These are phyloP conservation scores for Colletotrichum lupini DNA, from an alignment of 2,329 filamentous ascomycete genomes.

Conservation along the genomic window DNA sequence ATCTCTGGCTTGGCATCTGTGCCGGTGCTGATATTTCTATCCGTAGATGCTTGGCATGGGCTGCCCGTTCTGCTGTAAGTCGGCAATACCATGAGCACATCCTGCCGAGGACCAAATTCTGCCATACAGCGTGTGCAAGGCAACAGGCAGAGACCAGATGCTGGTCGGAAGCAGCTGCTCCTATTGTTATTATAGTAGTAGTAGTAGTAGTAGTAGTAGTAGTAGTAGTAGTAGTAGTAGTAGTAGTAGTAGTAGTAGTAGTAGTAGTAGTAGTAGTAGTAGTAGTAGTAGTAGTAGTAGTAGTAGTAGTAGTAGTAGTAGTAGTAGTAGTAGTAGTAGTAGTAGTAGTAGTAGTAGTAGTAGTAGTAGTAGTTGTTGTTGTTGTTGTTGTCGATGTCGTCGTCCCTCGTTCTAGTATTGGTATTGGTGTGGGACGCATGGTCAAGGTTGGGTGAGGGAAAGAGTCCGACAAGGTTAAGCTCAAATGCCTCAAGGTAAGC, in stretches of 20 bases:
- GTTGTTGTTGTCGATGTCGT: not conserved
- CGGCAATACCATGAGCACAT: not conserved
- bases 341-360: no score
- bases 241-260: no score
- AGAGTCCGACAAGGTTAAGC: conserved; percentile 10
- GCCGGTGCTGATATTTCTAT: not conserved
- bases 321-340: no score
- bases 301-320: no score
- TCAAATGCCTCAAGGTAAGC: not conserved
- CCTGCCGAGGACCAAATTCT: not conserved
- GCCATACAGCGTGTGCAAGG: not conserved
- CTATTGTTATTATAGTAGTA: not conserved
- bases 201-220: no score
- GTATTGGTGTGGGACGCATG: not conserved
- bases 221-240: no score
- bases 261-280: no score
- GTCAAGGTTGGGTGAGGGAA: not conserved
- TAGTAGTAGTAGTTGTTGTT: no score
- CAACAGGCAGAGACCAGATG: not conserved
- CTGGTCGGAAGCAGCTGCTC: not conserved
- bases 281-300: no score
- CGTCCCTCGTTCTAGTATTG: not conserved
- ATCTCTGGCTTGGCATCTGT: not conserved
- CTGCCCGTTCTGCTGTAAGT: not conserved
- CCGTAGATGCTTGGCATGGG: not conserved